These are phyloP conservation scores for Calocybe cyanea DNA, from an alignment of 768 basidiomycete species.

Conservation along the genomic window DNA sequence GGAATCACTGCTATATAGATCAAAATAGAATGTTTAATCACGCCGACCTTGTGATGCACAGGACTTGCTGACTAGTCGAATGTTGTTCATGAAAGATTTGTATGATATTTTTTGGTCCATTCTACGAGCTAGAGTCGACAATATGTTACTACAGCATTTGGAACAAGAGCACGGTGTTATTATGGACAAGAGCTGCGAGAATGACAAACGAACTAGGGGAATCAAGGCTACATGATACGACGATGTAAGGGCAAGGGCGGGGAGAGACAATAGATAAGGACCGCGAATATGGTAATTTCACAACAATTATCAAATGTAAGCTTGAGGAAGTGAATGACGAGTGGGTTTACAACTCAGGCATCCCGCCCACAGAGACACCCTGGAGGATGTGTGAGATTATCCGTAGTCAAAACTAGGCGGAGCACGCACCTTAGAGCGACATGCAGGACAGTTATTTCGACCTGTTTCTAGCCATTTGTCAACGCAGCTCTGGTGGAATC, in stretches of 20 bases:
- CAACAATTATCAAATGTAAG: no score
- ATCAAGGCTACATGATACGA: background rate
- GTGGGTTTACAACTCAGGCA: background rate
- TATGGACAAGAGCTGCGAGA: no score
- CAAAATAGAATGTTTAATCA: background rate
- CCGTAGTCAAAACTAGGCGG: background rate
- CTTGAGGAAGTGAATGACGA: background rate
- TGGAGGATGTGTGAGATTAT: constrained; percentile 12
- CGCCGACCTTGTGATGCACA: no score
- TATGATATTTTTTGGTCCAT: constrained; percentile 2
- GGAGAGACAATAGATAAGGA: background rate
- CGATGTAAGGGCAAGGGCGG: background rate
- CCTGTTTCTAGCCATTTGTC: constrained; percentile 86
- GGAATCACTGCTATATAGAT: constrained; percentile 48
- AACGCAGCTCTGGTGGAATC: constrained; percentile 87
- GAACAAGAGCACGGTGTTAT: background rate
- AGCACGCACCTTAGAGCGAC: constrained; percentile 64
- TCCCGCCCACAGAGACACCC: constrained; percentile 29
- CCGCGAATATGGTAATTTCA: no score
- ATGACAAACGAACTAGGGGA: background rate
- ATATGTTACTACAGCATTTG: constrained; percentile 4
- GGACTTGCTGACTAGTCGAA: no score
- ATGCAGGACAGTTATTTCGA: constrained; percentile 89
- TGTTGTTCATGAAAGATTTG: background rate
- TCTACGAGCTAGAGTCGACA: constrained; percentile 3